A percentile compares a stretch with the other conserved stretches of the same genome.
These are phyloP conservation scores for Erysimum pusillum DNA, from an alignment of 441 rosid genomes.

Conservation along the genomic window DNA sequence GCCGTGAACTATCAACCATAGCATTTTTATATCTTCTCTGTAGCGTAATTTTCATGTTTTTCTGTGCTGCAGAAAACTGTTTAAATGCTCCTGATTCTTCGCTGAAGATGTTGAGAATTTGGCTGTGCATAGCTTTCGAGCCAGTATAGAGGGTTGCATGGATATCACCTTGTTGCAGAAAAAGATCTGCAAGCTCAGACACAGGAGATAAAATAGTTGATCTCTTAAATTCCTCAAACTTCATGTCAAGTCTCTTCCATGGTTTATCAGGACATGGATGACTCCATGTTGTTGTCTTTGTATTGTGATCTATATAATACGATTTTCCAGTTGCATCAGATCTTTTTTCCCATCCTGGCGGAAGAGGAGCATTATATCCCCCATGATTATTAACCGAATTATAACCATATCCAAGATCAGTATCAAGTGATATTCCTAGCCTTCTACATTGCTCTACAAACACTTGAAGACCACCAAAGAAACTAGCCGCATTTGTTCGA, in stretches of 20 bases:
- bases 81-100: slow-evolving; percentile 93
- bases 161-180: slow-evolving; percentile 94
- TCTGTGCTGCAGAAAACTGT: slow-evolving; percentile 91
- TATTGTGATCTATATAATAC: slow-evolving; percentile 92
- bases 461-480: slow-evolving; percentile 92
- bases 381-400: slow-evolving; percentile 65
- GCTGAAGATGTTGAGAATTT: slow-evolving; percentile 91
- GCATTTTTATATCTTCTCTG: slow-evolving; percentile 96
- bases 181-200: slow-evolving; percentile 92
- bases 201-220: slow-evolving; percentile 91
- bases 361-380: slow-evolving; percentile 89
- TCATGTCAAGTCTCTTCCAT: slow-evolving; percentile 98
- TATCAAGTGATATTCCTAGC: slow-evolving; percentile 91
- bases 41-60: slow-evolving; percentile 84
- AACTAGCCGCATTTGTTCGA: slow-evolving; percentile 98
- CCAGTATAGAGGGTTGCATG: slow-evolving; percentile 99
- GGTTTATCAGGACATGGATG: slow-evolving; percentile 99
- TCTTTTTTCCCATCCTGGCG: slow-evolving; percentile 97
- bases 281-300: slow-evolving; percentile 91
- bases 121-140: slow-evolving; percentile 99
- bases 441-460: slow-evolving; percentile 96
- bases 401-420: slow-evolving; percentile 69
- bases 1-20: slow-evolving; percentile 93
- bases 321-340: slow-evolving; percentile 93
- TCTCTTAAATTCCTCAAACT: slow-evolving; percentile 87